Base-by-base conservation (phyloP, 176 grass and related monocot genomes). In the Oryza nivara region DNA sequence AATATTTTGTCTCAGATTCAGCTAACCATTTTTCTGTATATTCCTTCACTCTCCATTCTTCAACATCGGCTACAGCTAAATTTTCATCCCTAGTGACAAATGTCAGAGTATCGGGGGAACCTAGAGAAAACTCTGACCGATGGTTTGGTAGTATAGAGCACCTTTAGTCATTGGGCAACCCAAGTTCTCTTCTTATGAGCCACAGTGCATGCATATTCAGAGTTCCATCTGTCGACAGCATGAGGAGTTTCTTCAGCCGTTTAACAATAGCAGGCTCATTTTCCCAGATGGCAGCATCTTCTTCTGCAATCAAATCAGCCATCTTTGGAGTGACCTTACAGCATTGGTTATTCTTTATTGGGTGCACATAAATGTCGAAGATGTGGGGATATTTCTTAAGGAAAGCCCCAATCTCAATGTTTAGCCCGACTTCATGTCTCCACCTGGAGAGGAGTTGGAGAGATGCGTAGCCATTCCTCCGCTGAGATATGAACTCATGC, bases 1-100 rank as follows among this genome's bases (percentile, higher is more conserved):
- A 3, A 51, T 51, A 51, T 51, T 51, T 51, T 51, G 13, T 51
- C 48, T 15, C 13, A 51, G 48, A 51, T 43, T 43, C 41, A 43
- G 0, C 76, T 6, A 94, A 79, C 81, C 81, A 94, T 88, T 94
- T 74, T 94, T 94, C 87, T 36, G 45, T 85, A 48, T 89, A 94
- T 38, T 94, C 89, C 52, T 80, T 85, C 65, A 72, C 79, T 78
- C 92, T 94, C 87, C 92, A 94, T 80, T 80, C 80, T 86, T 94
- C 84, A 30, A 94, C 38, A 48, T 67, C 67, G 13, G 89, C 89
- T 69, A 89, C 74, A 64, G 87, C 82, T 67, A 92, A 69, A 70
- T 43, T 52, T 58, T 81, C 77, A 77, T 83, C 82, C 79, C 74
- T 68, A n/a, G 70, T 83, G 51, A 76, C 67, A 79, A 92, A 52